Evolutionary conservation across 257 asterid species (phyloP).

Genomic region (Paulownia fortunei): DNA sequence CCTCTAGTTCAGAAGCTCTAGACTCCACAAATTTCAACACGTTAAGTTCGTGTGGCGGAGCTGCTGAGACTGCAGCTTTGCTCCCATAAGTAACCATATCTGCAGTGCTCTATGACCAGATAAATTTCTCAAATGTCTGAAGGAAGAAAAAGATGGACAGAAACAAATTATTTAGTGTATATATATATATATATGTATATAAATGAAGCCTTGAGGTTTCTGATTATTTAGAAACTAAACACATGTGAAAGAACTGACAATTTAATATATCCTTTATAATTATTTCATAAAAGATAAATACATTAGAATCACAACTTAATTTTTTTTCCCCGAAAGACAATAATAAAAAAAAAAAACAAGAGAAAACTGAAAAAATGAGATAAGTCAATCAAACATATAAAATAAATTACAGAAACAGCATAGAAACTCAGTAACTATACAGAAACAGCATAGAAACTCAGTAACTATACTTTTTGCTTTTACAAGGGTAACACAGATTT

Average conservation of each 20-base stretch:
- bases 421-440: background rate
- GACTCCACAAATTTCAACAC: conserved; percentile 80
- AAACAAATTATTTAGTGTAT: background rate
- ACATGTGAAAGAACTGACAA: background rate
- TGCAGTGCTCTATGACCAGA: conserved; percentile 18
- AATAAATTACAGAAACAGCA: background rate
- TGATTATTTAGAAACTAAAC: background rate
- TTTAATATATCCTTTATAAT: background rate
- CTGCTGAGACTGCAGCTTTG: conserved; percentile 47
- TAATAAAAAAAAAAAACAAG: background rate
- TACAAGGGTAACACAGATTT: too few species aligned
- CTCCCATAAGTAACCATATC: conserved; percentile 45
- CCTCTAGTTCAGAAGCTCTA: conserved; percentile 74
- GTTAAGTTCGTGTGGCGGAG: conserved; percentile 66
- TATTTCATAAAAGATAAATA: background rate
- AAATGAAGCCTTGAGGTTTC: background rate
- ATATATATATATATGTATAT: background rate
- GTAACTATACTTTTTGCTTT: too few species aligned
- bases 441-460: too few species aligned
- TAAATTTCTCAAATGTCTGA: conserved; percentile 25
- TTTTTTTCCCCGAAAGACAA: background rate
- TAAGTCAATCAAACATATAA: background rate
- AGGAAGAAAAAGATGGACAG: conserved; percentile 1
- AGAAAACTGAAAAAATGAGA: background rate
- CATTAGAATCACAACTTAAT: background rate